Evolutionary conservation across 2,329 filamentous ascomycete species (phyloP).

Genomic region (Erysiphe pulchra): DNA sequence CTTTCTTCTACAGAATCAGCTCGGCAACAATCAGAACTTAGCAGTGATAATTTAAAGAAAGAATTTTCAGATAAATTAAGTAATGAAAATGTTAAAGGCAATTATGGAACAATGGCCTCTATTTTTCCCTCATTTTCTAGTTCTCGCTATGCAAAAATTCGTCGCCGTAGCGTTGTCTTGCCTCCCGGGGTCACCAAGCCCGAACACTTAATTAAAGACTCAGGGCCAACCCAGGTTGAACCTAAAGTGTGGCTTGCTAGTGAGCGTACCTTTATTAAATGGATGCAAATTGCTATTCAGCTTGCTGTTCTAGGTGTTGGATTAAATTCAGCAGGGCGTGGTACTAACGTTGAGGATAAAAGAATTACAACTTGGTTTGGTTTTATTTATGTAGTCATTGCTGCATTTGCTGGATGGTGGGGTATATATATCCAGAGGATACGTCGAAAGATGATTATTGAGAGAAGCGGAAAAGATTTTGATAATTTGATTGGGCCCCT

Average conservation of each 20-base stretch:
- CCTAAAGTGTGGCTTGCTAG: conserved; percentile 98
- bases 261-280: conserved; percentile 94
- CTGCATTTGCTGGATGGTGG: conserved; percentile 64
- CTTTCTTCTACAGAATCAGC: conserved; percentile 20
- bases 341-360: conserved; percentile 19
- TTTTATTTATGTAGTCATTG: conserved; percentile 59
- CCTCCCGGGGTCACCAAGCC: conserved; percentile 79
- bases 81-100: conserved; percentile 12
- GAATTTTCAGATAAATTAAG: conserved; percentile 12
- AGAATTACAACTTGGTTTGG: conserved; percentile 53
- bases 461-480: conserved; percentile 76
- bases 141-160: conserved; percentile 43
- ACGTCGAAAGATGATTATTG: conserved; percentile 52
- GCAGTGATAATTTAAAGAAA: conserved; percentile 5
- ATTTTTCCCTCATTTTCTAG: conserved; percentile 66
- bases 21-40: neutral
- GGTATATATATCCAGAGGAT: conserved; percentile 63
- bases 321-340: conserved; percentile 55
- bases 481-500: conserved; percentile 72
- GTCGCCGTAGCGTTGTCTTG: conserved; percentile 27
- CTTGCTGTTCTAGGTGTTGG: conserved; percentile 63
- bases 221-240: conserved; percentile 75
- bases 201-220: conserved; percentile 76
- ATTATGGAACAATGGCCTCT: conserved; percentile 35
- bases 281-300: conserved; percentile 84